Evolutionary conservation across 169 alveolate species (phyloP), one percentile per base, ranked within the genome.

Genomic region (Fabrea salina): DNA sequence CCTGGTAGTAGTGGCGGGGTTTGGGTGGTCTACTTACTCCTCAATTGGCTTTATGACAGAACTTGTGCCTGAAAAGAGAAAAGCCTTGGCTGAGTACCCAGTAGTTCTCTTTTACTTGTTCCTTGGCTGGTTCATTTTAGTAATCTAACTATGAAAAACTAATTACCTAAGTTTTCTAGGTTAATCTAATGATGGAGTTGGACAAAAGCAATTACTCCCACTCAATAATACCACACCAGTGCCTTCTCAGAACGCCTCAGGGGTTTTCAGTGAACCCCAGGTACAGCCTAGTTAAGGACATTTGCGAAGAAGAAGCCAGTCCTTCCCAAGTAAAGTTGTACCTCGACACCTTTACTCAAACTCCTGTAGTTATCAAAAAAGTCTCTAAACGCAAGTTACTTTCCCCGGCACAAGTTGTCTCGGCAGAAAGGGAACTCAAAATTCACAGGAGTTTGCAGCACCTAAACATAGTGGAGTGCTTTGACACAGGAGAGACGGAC

Each of bases 31-130:
- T 1, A 84, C 92, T 11, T 84, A 83, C 74, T 88, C 95, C 27
- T 85, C 94, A 53, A 84, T 87, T 5, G 95, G 95, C 5, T 93
- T 91, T 70, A 87, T 93, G 71, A 84, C 89, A 19, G 75, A 86
- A 41, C 87, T 93, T 80, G 95, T 90, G 19, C 82, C 82, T 40
- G 83, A 83, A 33, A 89, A 86, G 27, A 93, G 85, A 71, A 95
- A 87, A 75, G 84, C 85, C 13, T 82, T 95, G 27, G 97, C 95
- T 1, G 93, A 92, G 70, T 93, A 90, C 83, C 98, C 98, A n/a
- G 96, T 93, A 0, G 83, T 87, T 80, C 85, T 95, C 61, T 95
- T 95, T 82, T 93, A 92, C 75, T 79, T 89, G 49, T 89, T 91
- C 87, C 75, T 95, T 40, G 82, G 96, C 8, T 91, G 95, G 96